Base-by-base conservation (phyloP, 495 filamentous ascomycete genomes). In the Hypoxylon intermedium region DNA sequence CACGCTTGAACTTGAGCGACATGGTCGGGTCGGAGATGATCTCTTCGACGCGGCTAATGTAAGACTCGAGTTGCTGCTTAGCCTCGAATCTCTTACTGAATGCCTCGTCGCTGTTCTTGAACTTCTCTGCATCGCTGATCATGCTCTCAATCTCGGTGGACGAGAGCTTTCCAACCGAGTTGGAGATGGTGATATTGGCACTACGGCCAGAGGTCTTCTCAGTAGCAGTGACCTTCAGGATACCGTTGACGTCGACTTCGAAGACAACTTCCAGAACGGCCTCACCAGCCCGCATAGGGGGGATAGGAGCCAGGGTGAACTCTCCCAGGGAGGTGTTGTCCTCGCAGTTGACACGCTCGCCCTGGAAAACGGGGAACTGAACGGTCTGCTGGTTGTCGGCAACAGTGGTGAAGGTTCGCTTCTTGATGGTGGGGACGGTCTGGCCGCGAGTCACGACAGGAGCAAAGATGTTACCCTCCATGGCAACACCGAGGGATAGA, bases 401-500 rank as follows among this genome's bases (percentile, higher is more conserved):
- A 71, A 98, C 94, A 42, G 94, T 98, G 73, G 93, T 98, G 83
- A 97, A 98, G 26, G 94, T 98, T 55, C 84, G 72, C 84, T 98
- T 98, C 84, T 96, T 96, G 67, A 98, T 84, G 28, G 87, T 90
- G 13, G 94, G 94, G 45, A 97, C 92, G 11, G 93, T 96, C 71
- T 90, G 84, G 38, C 93, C 94, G 74, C 95, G 93, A 42, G 85
- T 77, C 58, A 98, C 94, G 61, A 99, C 95, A 28, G 94, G 89
- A 49, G 95, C 94, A 72, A 99, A 98, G 78, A 99, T 98, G 83
- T 98, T 98, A 69, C 94, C 94, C 82, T 98, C 94, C 95, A 98
- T 99, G 68, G 95, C 95, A 69, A 99, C 95, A 89, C 95, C 94
- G 16, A 99, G 89, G 52, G 94, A 98, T 33, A 99, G 91, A 71